Evolutionary conservation across 2,329 filamentous ascomycete species (phyloP), one percentile per base, ranked within the genome.

Genomic region (Nemania diffusa): DNA sequence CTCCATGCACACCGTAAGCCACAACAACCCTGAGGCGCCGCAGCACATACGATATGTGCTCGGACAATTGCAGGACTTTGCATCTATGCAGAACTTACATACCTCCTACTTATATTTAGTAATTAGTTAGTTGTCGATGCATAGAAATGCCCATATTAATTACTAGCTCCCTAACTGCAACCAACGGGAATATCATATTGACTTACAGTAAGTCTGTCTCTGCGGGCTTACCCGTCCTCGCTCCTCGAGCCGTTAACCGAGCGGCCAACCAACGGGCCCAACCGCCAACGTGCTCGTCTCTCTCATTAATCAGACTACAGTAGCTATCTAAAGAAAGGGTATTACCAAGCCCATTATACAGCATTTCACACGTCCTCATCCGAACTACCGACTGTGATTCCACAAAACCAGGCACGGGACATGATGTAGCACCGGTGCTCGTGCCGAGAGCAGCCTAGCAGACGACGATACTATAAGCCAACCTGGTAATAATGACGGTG

Each of bases 401-500:
- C 44, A 26, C 22, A 48, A 8, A 48, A 48, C 22, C n/a, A 22
- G 37, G 37, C 15, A 13, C 37, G 17, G 17, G 34, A 37, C 57
- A 48, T 57, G 17, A 56, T 17, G 53, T 24, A 37, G 51, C 62
- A 57, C 44, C 57, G 62, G 62, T 51, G 40, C 29, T 65, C 44
- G 44, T 56, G 50, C 62, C 62, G 15, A 50, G 62, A 56, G 24
- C 22, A 56, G 62, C 37, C 42, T 50, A 50, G 52, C 40, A 20
- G 17, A 26, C n/a, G 22, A 2, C 24, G 22, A 9, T 9, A 40
- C 15, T 40, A 40, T 40, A 48, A 34, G 56, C 42, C 34, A 27
- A 11, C 27, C 46, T 37, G 44, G 57, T 51, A 20, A 51, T 59
- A 59, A 51, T 20, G 29, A 26, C 7, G 11, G 22, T 58, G 27